Percentiles rank a stretch among this genome's conserved stretches.
Conservation (phyloP, 352 stramenopile species). For the Pythium sukuiense region DNA sequence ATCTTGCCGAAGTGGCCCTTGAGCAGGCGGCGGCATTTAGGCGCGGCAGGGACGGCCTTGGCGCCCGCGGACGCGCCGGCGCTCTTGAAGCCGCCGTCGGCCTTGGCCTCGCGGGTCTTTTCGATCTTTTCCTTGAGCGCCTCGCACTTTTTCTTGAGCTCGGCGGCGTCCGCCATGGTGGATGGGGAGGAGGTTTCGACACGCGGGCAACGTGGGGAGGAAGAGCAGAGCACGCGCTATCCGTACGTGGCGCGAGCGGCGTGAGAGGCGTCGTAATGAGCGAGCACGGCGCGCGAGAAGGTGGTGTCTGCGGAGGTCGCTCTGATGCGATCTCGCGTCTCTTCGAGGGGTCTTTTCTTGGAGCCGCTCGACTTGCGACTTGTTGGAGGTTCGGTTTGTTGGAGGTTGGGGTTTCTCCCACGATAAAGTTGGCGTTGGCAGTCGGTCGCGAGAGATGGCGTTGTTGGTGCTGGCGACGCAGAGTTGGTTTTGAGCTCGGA, state of each 20-base stretch:
- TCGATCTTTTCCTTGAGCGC: slow-evolving; percentile 87
- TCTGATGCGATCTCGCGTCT: slow-evolving; percentile 3
- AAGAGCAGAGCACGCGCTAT: slow-evolving; percentile 4
- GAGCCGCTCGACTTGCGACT: neutral
- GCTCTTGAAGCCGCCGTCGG: slow-evolving; percentile 75
- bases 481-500: slow-evolving; percentile 1
- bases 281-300: neutral
- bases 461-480: neutral
- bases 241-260: neutral
- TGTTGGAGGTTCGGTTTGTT: neutral
- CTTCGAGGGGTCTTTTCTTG: slow-evolving; percentile 11
- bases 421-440: slow-evolving; percentile 13
- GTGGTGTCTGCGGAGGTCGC: neutral
- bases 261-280: slow-evolving; percentile 7
- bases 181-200: neutral
- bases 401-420: slow-evolving; percentile 1
- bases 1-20: slow-evolving; percentile 99
- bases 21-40: slow-evolving; percentile 93
- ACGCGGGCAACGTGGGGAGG: neutral
- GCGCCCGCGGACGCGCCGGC: slow-evolving; percentile 53
- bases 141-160: slow-evolving; percentile 89
- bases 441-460: slow-evolving; percentile 7
- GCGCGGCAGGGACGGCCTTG: slow-evolving; percentile 80
- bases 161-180: slow-evolving; percentile 66
- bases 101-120: slow-evolving; percentile 75